Evolutionary conservation across 306 rosid species (phyloP), one percentile per base, ranked within the genome.

Genomic region (Acacia acuminata): DNA sequence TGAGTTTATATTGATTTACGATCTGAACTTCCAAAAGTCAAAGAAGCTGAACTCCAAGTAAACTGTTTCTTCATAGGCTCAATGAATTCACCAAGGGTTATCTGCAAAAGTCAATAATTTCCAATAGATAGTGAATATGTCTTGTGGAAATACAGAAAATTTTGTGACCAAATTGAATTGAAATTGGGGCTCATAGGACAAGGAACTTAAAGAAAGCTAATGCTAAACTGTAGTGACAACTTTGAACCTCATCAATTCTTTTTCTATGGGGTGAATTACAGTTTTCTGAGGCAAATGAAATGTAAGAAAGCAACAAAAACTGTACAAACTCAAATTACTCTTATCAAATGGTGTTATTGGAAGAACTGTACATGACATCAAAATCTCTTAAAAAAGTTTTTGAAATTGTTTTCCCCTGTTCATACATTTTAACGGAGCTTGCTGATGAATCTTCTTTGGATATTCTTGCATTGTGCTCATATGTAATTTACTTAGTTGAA

Each of bases 311-410:
- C 42, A 14, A 32, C 40, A 64, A 30, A 64, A 64, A 64, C 70
- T 14, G n/a, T 25, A 30, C n/a, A 15, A 64, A 64, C 4, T 13
- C 17, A 64, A 64, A 30, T 32, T 30, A 64, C 70, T 64, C 42
- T 32, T 27, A 50, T 15, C 7, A 64, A 27, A 12, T 63, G 56
- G 66, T 84, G 48, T 81, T 75, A 79, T 48, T 42, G 73, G 25
- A 7, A 67, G 27, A 34, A 38, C 71, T 66, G 22, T 34, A 17
- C 70, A 64, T 30, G 38, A 13, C 42, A 64, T 6, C 20, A 63
- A 30, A 27, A 30, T 64, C 44, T 66, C 71, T 34, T 7, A 17
- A 17, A 15, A 7, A 66, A 12, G 24, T 32, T 67, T 38, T 27
- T 74, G 66, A 32, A 32, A 74, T 32, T 73, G 30, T 22, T 0